Evolutionary conservation across 2,329 filamentous ascomycete species (phyloP), one percentile per base, ranked within the genome.

Genomic region (Monilinia fructigena): DNA sequence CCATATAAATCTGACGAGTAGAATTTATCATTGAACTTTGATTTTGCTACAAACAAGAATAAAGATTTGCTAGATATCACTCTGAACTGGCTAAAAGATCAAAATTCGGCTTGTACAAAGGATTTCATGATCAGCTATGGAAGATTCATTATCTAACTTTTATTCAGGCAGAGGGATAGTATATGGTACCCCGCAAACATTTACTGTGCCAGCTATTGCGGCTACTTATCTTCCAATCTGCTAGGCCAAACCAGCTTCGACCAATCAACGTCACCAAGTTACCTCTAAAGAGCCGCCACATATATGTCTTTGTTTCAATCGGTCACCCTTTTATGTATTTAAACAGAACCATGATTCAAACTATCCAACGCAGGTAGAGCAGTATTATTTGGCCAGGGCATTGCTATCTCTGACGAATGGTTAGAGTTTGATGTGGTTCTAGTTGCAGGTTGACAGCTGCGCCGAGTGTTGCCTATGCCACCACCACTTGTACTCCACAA

Each of bases 321-420:
- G 23, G 11, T 58, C 23, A 53, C 45, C 31, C 7, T 60, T 35
- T 20, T 45, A 45, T 55, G 38, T 50, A 55, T 31, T n/a, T 35
- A 1, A 12, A 63, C 47, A 61, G 61, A 28, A 53, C 55, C 38
- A 55, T 54, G 60, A 66, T 55, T 66, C 55, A 61, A 61, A n/a
- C 11, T 18, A 38, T 53, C 11, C 48, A 54, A 54, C 45, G 47
- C 4, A 2, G 55, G 20, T 16, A 38, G 12, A 20, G 14, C 3
- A n/a, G 12, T 16, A 12, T 5, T 26, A 11, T 20, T 40, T 16
- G 18, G 35, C 38, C 26, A 23, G 60, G 53, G 55, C 38, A 60
- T 40, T 45, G 56, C 55, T 65, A 65, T 60, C 63, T 60, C 12
- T 26, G 42, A 54, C 63, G 63, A 65, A 65, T 65, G 16, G 38